Percentiles rank a stretch among this genome's conserved stretches.
phyloP scores from a whole-genome alignment of 345 rosid genomes.

The Salix brachista region DNA sequence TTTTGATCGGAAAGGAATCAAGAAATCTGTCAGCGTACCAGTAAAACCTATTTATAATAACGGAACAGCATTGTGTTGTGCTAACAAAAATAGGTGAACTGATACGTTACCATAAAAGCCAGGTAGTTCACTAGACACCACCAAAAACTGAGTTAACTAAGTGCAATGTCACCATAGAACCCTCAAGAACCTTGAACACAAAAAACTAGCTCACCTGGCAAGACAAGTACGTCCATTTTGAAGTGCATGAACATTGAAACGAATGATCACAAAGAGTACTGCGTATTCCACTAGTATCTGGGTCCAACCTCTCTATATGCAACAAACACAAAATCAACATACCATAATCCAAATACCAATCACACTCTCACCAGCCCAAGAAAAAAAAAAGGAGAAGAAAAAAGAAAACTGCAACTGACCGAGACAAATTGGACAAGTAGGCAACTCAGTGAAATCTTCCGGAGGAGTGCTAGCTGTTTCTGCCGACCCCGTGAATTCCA shows the following conservation, averaged over 20 bases:
- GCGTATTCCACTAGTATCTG: conserved; percentile 82
- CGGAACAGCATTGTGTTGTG: too few species aligned
- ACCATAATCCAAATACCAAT: background rate
- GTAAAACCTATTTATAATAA: too few species aligned
- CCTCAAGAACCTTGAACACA: background rate
- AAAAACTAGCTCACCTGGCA: conserved; percentile 62
- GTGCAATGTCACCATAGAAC: background rate
- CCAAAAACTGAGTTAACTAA: background rate
- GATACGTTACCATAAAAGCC: background rate
- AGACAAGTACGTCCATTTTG: conserved; percentile 89
- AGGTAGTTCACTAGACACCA: background rate
- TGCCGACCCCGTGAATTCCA: conserved; percentile 62
- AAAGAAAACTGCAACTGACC: conserved; percentile 37
- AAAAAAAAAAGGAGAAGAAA: background rate
- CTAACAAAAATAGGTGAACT: background rate
- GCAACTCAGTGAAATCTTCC: conserved; percentile 64
- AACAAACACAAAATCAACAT: background rate
- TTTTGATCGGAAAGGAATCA: too few species aligned
- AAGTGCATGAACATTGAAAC: conserved; percentile 85
- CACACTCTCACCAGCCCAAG: background rate
- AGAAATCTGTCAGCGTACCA: too few species aligned
- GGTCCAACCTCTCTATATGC: conserved; percentile 76
- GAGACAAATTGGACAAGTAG: conserved; percentile 88
- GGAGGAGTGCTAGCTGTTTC: conserved; percentile 68
- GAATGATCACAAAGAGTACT: conserved; percentile 93